phyloP scores from a whole-genome alignment of 495 filamentous ascomycete genomes.

The Cryomyces antarcticus region DNA sequence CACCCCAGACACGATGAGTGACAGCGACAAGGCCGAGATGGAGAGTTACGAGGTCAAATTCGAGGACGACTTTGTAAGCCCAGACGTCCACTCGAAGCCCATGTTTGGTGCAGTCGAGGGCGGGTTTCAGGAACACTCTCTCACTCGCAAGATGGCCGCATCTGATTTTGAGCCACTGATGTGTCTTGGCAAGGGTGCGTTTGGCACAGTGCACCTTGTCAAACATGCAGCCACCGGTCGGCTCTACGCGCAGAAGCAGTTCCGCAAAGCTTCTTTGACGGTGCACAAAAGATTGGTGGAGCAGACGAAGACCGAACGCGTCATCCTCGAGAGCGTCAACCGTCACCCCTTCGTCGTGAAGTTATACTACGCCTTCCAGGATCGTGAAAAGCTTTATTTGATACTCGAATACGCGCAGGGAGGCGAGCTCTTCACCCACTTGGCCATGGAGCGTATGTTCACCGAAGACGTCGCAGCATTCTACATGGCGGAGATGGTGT shows the following conservation, averaged over 20 bases:
- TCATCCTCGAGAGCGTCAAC: constrained; percentile 84
- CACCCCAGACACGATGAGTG: constrained; percentile 29
- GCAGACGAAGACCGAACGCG: constrained; percentile 91
- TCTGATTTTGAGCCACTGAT: constrained; percentile 79
- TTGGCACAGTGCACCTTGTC: constrained; percentile 81
- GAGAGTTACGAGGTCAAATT: constrained; percentile 79
- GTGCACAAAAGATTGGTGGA: constrained; percentile 86
- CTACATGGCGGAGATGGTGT: constrained; percentile 95
- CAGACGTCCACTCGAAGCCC: constrained; percentile 31
- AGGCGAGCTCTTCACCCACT: constrained; percentile 80
- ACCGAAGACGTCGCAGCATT: constrained; percentile 71
- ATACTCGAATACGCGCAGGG: constrained; percentile 98
- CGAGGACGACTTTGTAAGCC: constrained; percentile 70
- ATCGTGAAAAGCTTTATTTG: constrained; percentile 90
- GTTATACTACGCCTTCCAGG: constrained; percentile 94
- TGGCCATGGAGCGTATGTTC: constrained; percentile 83
- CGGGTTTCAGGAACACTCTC: constrained; percentile 12
- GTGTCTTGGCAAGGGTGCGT: constrained; percentile 92
- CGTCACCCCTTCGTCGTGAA: constrained; percentile 95
- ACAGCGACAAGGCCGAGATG: constrained; percentile 30
- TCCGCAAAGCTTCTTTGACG: constrained; percentile 81
- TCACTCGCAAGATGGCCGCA: constrained; percentile 64
- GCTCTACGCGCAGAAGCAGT: constrained; percentile 93
- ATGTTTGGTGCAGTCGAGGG: constrained; percentile 22
- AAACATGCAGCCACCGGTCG: constrained; percentile 71